These are phyloP conservation scores for Saccharum hybrid DNA, from an alignment of 202 grass and related monocot species.

Conservation along the genomic window DNA sequence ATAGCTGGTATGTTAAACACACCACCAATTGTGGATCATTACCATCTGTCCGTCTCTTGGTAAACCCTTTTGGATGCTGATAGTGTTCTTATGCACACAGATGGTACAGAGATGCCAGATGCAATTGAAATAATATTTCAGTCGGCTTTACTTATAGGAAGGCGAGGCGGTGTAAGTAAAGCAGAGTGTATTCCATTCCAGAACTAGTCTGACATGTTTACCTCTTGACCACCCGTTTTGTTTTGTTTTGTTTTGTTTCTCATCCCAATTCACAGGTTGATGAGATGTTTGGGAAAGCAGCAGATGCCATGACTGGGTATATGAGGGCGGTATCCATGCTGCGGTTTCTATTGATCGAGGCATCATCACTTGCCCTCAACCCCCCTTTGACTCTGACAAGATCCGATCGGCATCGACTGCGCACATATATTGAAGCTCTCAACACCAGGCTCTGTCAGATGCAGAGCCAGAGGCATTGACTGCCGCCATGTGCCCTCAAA, in stretches of 20 bases:
- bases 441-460: conserved; percentile 63
- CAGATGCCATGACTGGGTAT: conserved; percentile 60
- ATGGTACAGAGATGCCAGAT: conserved; percentile 87
- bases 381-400: conserved; percentile 77
- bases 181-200: conserved; percentile 28
- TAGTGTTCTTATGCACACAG: conserved; percentile 58
- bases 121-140: conserved; percentile 98
- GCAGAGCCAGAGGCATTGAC: conserved; percentile 54
- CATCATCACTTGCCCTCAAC: conserved; percentile 68
- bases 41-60: not conserved
- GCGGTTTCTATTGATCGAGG: conserved; percentile 84
- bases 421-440: conserved; percentile 83
- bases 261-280: conserved; percentile 63
- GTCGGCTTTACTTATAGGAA: conserved; percentile 73
- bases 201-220: conserved; percentile 13
- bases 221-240: not conserved
- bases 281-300: conserved; percentile 81
- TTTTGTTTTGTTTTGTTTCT: conserved; percentile 33
- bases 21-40: conserved; percentile 27
- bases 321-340: conserved; percentile 71
- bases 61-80: conserved; percentile 43
- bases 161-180: conserved; percentile 86
- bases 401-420: conserved; percentile 68
- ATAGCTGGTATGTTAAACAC: conserved; percentile 63
- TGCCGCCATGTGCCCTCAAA: not conserved